Percentiles rank a stretch among this genome's conserved stretches.
Conservation (phyloP, 2,329 filamentous ascomycete genomes). For the Arthrobotrys sinensis region DNA sequence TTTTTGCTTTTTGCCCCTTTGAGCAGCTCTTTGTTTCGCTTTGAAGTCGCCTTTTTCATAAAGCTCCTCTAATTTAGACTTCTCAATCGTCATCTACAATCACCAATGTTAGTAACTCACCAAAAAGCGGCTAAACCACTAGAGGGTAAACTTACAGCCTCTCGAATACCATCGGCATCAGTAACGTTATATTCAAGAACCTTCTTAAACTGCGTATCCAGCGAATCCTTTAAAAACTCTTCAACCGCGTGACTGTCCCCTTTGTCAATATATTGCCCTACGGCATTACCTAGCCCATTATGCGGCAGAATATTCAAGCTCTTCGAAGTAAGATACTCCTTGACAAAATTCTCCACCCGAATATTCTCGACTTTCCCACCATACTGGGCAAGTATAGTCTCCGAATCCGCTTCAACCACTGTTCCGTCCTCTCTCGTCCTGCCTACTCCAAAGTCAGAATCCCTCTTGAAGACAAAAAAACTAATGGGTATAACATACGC, state of each 20-base stretch:
- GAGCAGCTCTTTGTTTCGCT: slow-evolving; percentile 66
- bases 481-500: slow-evolving; percentile 66
- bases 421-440: slow-evolving; percentile 69
- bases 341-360: slow-evolving; percentile 89
- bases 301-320: slow-evolving; percentile 93
- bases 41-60: slow-evolving; percentile 78
- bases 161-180: slow-evolving; percentile 79
- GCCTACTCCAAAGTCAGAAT: slow-evolving; percentile 25
- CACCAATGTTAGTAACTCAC: neutral
- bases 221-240: slow-evolving; percentile 78
- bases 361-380: slow-evolving; percentile 78
- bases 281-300: slow-evolving; percentile 91
- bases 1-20: slow-evolving; percentile 74
- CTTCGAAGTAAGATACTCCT: slow-evolving; percentile 87
- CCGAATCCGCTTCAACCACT: slow-evolving; percentile 74
- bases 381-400: slow-evolving; percentile 74
- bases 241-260: slow-evolving; percentile 81
- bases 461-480: slow-evolving; percentile 40
- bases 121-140: neutral
- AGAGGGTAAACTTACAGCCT: slow-evolving; percentile 68
- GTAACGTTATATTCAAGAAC: slow-evolving; percentile 77
- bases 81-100: slow-evolving; percentile 77
- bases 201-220: slow-evolving; percentile 79
- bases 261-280: slow-evolving; percentile 92
- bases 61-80: slow-evolving; percentile 78